A percentile compares a stretch with the other conserved stretches of the same genome.
phyloP scores from a whole-genome alignment of 2,329 filamentous ascomycete genomes.

The Penicillium oxalicum region DNA sequence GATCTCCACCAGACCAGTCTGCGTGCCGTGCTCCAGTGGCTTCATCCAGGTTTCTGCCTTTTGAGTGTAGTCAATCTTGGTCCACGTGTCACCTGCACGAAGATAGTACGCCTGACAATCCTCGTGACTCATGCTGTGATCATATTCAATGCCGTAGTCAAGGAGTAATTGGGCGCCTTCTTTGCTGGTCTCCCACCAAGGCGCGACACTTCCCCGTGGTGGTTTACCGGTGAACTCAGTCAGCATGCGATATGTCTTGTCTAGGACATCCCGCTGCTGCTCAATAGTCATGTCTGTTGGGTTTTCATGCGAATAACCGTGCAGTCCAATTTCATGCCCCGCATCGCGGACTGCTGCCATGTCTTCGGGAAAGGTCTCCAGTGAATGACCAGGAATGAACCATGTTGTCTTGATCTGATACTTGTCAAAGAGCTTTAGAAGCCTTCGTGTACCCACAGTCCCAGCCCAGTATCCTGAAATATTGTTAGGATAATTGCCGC shows the following conservation, averaged over 20 bases:
- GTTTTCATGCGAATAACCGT: constrained; percentile 72
- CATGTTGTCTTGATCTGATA: constrained; percentile 65
- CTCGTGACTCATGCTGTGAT: constrained; percentile 42
- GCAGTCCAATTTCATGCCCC: constrained; percentile 61
- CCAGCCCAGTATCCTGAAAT: constrained; percentile 58
- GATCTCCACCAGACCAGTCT: constrained; percentile 40
- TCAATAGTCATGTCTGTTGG: constrained; percentile 66
- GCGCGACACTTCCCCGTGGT: constrained; percentile 65
- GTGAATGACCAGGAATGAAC: constrained; percentile 59
- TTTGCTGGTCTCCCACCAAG: constrained; percentile 68
- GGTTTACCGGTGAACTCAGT: constrained; percentile 70
- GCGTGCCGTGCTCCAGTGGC: constrained; percentile 42
- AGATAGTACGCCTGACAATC: constrained; percentile 43
- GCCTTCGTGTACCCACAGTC: constrained; percentile 57
- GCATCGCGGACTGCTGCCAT: constrained; percentile 56
- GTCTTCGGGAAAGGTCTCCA: constrained; percentile 62
- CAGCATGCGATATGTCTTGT: constrained; percentile 69
- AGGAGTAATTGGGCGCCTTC: constrained; percentile 52
- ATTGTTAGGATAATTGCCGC: neutral
- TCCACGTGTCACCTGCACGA: constrained; percentile 41
- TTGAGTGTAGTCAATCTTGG: constrained; percentile 38
- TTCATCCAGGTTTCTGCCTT: constrained; percentile 42
- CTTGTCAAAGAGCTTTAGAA: constrained; percentile 65
- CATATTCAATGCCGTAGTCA: constrained; percentile 41
- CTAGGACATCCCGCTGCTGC: constrained; percentile 69